phyloP scores from a whole-genome alignment of 2,329 filamentous ascomycete genomes.

The Harringtonia lauricola region DNA sequence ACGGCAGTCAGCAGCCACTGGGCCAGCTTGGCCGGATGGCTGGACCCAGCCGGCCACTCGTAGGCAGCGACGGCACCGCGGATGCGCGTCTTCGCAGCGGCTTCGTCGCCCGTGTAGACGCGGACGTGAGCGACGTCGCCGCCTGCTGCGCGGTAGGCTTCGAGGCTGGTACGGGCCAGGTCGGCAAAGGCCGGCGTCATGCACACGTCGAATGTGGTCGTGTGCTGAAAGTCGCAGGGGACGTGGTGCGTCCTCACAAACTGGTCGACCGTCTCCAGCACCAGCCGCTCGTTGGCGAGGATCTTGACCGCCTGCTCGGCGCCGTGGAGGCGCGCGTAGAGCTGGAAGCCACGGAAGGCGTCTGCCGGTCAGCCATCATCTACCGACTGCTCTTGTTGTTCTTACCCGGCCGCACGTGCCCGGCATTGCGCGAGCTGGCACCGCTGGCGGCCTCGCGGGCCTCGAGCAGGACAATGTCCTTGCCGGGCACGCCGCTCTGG shows the following conservation, averaged over 20 bases:
- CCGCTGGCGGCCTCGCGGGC: slow-evolving; percentile 31
- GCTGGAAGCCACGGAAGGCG: slow-evolving; percentile 34
- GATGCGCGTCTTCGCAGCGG: slow-evolving; percentile 24
- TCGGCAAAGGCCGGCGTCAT: slow-evolving; percentile 32
- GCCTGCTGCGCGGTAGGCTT: slow-evolving; percentile 27
- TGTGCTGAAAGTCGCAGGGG: slow-evolving; percentile 32
- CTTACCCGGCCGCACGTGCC: slow-evolving; percentile 23
- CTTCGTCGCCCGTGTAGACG: slow-evolving; percentile 27
- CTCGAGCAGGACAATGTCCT: slow-evolving; percentile 28
- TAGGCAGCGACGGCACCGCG: slow-evolving; percentile 30
- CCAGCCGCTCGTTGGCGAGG: slow-evolving; percentile 29
- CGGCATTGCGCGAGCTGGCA: slow-evolving; percentile 32
- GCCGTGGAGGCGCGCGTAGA: slow-evolving; percentile 29
- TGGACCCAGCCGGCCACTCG: slow-evolving; percentile 38
- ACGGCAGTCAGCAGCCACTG: slow-evolving; percentile 31
- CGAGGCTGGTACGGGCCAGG: slow-evolving; percentile 28
- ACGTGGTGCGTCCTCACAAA: slow-evolving; percentile 30
- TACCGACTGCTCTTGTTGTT: slow-evolving; percentile 4
- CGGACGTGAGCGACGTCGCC: slow-evolving; percentile 31
- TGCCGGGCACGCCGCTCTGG: slow-evolving; percentile 19
- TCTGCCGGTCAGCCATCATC: slow-evolving; percentile 12
- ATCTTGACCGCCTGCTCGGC: slow-evolving; percentile 32
- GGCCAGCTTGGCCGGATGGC: slow-evolving; percentile 35
- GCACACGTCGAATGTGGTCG: slow-evolving; percentile 36
- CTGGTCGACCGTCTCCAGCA: slow-evolving; percentile 23